Evolutionary conservation across 2,329 filamentous ascomycete species (phyloP), one percentile per base, ranked within the genome.

Genomic region (Metarhizium guizhouense): DNA sequence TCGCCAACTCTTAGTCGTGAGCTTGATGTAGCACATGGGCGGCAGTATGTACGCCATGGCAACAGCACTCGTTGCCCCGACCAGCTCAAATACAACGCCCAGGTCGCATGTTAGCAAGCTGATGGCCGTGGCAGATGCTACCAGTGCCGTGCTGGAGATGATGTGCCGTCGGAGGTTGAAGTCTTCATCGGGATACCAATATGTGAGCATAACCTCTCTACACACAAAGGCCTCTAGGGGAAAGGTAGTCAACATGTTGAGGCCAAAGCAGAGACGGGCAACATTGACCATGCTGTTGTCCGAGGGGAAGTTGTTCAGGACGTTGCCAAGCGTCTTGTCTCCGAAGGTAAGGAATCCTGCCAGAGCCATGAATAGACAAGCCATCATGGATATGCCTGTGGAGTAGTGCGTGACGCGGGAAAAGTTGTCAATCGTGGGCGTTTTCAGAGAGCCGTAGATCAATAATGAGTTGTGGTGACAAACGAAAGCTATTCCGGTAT

Each of bases 231-330:
- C 92, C 76, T 99, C 94, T 58, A 99, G 85, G 0, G 94, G 94
- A 40, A 99, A 78, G 2, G 94, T 97, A 14, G 94, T 96, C 65
- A 99, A 84, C 94, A 99, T 99, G 78, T 99, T 99, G 62, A 99
- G 81, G 2, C 94, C 94, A 68, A 99, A 97, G 73, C 90, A 96
- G 52, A 99, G 80, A 54, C 94, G 87, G 25, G 94, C 94, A 57
- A 99, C 80, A 72, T 96, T 97, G 67, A 97, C 91, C 83, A 97
- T 87, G 63, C 86, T 79, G 72, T 96, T 97, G 72, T 95, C 85
- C 20, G 85, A 78, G 2, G 92, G 88, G 67, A 99, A 97, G 74
- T 99, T 99, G 78, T 99, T 99, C 64, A 99, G 84, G 53, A 99
- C 90, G 70, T 99, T 99, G 67, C 94, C 94, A 62, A 91, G 78